Evolutionary conservation across 2,329 filamentous ascomycete genomes (phyloP).

Genomic region (Chaetomium globosum): DNA sequence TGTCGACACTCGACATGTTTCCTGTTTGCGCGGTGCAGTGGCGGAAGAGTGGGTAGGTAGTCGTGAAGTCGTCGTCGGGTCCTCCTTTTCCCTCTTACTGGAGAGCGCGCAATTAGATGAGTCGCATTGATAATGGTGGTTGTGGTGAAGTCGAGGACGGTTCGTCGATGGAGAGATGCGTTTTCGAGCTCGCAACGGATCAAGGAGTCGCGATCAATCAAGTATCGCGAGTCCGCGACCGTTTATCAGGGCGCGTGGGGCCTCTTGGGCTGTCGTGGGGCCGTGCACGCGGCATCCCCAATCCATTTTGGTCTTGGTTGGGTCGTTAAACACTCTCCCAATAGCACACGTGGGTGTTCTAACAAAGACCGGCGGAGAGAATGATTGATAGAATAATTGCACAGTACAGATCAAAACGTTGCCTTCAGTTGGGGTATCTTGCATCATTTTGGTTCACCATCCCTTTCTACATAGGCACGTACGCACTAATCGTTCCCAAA

Average conservation of each 20-base stretch:
- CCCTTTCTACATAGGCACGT: neutral
- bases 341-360: neutral
- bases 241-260: slow-evolving; percentile 21
- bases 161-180: slow-evolving; percentile 5
- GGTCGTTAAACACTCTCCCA: neutral
- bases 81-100: neutral
- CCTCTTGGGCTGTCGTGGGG: slow-evolving; percentile 3
- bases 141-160: neutral
- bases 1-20: slow-evolving; percentile 28
- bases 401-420: neutral
- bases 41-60: neutral
- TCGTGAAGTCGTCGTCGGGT: neutral
- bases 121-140: slow-evolving; percentile 17
- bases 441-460: neutral
- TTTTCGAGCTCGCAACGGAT: neutral
- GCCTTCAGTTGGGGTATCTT: neutral
- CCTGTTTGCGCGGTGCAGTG: neutral
- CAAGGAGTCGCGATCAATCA: neutral
- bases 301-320: neutral
- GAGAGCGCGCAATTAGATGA: neutral
- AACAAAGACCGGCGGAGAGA: neutral
- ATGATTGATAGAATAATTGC: neutral
- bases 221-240: neutral
- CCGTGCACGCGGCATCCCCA: slow-evolving; percentile 16
- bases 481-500: slow-evolving; percentile 30